A percentile compares a stretch with the other conserved stretches of the same genome.
These are phyloP conservation scores for Argentina anserina DNA, from an alignment of 306 rosid species.

Conservation along the genomic window DNA sequence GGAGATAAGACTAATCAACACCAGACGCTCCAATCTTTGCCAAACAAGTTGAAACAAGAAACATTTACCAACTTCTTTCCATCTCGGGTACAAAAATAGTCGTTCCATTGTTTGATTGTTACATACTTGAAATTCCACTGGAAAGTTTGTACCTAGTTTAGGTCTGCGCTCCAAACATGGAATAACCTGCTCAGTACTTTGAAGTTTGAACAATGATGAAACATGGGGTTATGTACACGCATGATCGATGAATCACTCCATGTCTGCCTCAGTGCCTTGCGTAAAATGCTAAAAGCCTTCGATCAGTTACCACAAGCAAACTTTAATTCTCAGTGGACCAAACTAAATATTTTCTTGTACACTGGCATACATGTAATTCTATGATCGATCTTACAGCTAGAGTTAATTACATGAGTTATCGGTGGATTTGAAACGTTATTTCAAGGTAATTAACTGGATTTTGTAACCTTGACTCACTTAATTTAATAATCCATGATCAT, in stretches of 20 bases:
- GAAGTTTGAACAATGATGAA: constrained; percentile 15
- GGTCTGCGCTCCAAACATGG: constrained; percentile 1
- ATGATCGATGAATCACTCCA: not conserved
- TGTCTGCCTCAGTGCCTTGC: not conserved
- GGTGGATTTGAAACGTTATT: not conserved
- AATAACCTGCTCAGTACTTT: constrained; percentile 2
- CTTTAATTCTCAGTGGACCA: constrained; percentile 8
- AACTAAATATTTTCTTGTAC: not conserved
- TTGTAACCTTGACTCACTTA: too few relatives aligned
- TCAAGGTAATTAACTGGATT: not conserved
- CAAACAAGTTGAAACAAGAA: not conserved
- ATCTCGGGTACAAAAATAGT: not conserved
- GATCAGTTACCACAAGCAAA: constrained; percentile 9
- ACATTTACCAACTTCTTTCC: not conserved
- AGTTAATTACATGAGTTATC: not conserved
- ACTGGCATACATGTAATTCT: not conserved
- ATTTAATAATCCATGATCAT: too few relatives aligned
- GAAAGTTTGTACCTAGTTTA: not conserved
- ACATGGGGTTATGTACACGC: constrained; percentile 15
- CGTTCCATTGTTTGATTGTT: not conserved
- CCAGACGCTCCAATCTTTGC: not conserved
- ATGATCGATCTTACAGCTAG: not conserved
- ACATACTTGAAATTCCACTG: not conserved
- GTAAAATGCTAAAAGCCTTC: not conserved
- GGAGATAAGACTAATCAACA: not conserved